These are phyloP conservation scores for Dioscorea zingiberensis DNA, from an alignment of 106 monocot genomes.

Conservation along the genomic window DNA sequence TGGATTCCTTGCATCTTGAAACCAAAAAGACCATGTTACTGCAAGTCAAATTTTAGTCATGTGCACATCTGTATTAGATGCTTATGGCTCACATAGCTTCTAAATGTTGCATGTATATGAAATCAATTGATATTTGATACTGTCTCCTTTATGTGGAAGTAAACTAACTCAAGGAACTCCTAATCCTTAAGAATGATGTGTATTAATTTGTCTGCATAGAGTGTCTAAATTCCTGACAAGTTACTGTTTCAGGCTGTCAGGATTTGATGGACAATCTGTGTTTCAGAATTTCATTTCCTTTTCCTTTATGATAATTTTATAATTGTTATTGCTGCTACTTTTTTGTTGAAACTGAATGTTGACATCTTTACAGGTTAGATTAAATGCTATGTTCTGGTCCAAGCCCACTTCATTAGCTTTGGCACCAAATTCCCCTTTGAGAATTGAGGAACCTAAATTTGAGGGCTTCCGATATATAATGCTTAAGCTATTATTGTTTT, in stretches of 20 bases:
- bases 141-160: too few species aligned
- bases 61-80: too few species aligned
- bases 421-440: slow-evolving; percentile 60
- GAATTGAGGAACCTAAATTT: slow-evolving; percentile 78
- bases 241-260: not conserved
- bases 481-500: slow-evolving; percentile 74
- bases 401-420: slow-evolving; percentile 79
- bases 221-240: not conserved
- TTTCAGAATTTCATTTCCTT: not conserved
- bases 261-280: not conserved
- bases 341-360: slow-evolving; percentile 1
- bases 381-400: slow-evolving; percentile 82
- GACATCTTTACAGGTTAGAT: slow-evolving; percentile 33
- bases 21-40: too few species aligned
- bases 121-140: too few species aligned
- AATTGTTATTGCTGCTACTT: not conserved
- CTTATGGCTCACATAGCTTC: too few species aligned
- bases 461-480: slow-evolving; percentile 57
- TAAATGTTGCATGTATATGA: too few species aligned
- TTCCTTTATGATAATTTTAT: not conserved
- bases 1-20: too few species aligned
- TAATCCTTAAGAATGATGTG: not conserved
- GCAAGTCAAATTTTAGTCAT: too few species aligned
- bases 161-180: too few species aligned
- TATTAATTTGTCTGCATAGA: too few species aligned